Base-by-base conservation (phyloP, 1,139 yeast species). In the Debaryomyces fabryi region DNA sequence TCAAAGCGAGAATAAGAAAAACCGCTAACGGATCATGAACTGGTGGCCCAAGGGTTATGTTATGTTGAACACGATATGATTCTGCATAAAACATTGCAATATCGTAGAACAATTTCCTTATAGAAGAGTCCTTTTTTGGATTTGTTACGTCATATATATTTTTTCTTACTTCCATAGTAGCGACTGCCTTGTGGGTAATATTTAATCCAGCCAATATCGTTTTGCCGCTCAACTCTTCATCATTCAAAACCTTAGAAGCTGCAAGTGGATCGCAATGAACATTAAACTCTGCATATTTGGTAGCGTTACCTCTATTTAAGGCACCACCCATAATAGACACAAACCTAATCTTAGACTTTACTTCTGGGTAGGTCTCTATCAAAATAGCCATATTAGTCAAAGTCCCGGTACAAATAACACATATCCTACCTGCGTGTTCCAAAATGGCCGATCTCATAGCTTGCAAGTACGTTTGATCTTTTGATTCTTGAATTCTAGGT, bases 21-120 rank as follows among this genome's bases (percentile, higher is more conserved):
- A 88, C 71, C 0, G 96, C 89, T 40, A 88, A 67, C 0, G 96
- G 95, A 60, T 89, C 96, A 64, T 90, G 96, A 1, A 88, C 76
- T 1, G 95, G 92, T 1, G 96, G 93, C 0, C 96, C 95, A 2
- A 64, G 57, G 3, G 51, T 58, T 54, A 78, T 75, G 2, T 77
- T 80, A 56, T 74, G 76, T n/a, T 63, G 66, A 18, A 63, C 60
- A 45, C 65, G 68, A 62, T 82, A 84, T 9, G 79, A 62, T 25
- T 67, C 68, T 2, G 76, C 76, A 60, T 83, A 86, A 58, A 76
- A 86, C 45, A 71, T 71, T 58, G 87, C 72, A 46, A 88, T 72
- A 49, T 82, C 83, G 57, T 74, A 76, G 59, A 81, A 81, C 67
- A 83, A 71, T 47, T 68, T 69, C 50, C 93, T 76, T 30, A 82